Conservation (phyloP, 805 yeast species). For the Yarrowia alimentaria region DNA sequence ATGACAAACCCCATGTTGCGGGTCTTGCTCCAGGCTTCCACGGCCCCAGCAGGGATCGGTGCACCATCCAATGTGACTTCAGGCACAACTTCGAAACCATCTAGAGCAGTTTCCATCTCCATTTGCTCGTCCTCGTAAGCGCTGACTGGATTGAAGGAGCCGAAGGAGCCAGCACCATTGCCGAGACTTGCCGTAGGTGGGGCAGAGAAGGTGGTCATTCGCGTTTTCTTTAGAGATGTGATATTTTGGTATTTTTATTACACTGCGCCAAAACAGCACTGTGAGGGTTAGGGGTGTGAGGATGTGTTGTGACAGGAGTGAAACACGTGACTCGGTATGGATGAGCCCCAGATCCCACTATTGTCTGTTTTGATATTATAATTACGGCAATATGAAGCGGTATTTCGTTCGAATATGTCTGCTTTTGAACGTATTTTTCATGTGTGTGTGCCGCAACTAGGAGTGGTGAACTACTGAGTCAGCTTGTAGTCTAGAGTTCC, state of each 20-base stretch:
- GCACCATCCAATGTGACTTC: slow-evolving; percentile 4
- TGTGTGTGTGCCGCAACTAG: no score
- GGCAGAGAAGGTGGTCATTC: slow-evolving; percentile 5
- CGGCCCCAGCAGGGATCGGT: slow-evolving; percentile 8
- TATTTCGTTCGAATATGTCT: no score
- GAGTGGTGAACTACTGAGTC: no score
- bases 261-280: slow-evolving; percentile 10
- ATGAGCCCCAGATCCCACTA: no score
- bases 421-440: no score
- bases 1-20: slow-evolving; percentile 9
- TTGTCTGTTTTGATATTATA: no score
- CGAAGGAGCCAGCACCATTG: slow-evolving; percentile 1
- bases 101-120: slow-evolving; percentile 16
- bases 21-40: slow-evolving; percentile 6
- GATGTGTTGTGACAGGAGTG: neutral
- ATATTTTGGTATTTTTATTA: slow-evolving; percentile 18
- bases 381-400: no score
- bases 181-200: neutral
- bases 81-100: slow-evolving; percentile 8
- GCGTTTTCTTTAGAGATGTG: neutral
- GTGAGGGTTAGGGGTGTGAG: slow-evolving; percentile 2
- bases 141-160: neutral
- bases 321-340: no score
- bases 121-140: neutral
- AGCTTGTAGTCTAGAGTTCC: no score